Evolutionary conservation across 1,139 yeast genomes (phyloP), one percentile per base, ranked within the genome.

Genomic region (Taphrina wiesneri): DNA sequence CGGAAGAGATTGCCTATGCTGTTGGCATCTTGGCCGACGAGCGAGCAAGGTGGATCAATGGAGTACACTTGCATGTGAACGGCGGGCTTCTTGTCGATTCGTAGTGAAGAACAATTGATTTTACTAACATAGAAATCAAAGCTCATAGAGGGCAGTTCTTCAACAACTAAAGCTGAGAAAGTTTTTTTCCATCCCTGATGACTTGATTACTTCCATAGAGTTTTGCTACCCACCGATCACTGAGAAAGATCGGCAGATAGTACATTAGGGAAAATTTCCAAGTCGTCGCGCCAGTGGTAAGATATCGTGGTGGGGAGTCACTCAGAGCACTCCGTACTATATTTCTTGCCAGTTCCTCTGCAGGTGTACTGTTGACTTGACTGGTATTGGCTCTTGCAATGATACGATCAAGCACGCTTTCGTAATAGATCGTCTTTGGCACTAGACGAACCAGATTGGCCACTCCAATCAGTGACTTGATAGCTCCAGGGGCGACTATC

Each of bases 181-280:
- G 2, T 32, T 41, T 11, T 7, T 19, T 11, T 9, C 17, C 19
- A 2, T 2, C n/a, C 11, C 46, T 11, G 2, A 11, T 7, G 17
- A 41, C 46, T 2, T n/a, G 46, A 4, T 41, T 19, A 7, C 46
- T 41, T n/a, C 46, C 46, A 5, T 41, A 41, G 11, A 41, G 17
- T 11, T 4, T 41, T 2, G 46, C 46, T n/a, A 41, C 46, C 46
- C 46, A 41, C 46, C 46, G n/a, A 19, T 41, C 46, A 4, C 46
- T 41, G 21, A 41, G 46, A n/a, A 41, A n/a, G 46, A 19, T 41
- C 7, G 46, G 46, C 13, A 41, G 46, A n/a, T 41, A 41, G 46
- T 41, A 41, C 46, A 41, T 41, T n/a, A 41, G 46, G 17, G 46
- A 41, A 19, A 41, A 41, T n/a, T 41, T 41, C 46, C 46, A 41